Evolutionary conservation across 495 filamentous ascomycete species (phyloP), one percentile per base, ranked within the genome.

Genomic region (Aspergillus mulundensis): DNA sequence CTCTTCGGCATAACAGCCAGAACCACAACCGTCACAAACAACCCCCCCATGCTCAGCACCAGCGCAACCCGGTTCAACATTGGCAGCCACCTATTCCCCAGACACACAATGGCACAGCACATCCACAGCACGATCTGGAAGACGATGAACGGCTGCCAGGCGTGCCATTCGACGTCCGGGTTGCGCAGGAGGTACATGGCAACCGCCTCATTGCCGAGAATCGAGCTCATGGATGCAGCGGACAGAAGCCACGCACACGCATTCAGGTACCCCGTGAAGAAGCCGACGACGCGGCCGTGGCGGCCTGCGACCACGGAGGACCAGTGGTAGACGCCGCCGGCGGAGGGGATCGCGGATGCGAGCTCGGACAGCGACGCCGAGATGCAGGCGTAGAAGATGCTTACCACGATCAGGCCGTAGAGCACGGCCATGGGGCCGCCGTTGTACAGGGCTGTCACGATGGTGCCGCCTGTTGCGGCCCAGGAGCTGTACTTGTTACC

Each of bases 311-410:
- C 87, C 11, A 92, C 79, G 0, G 85, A 84, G 1, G 89, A 88
- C 89, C 88, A 94, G 67, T 93, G 89, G 61, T 93, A 93, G 1
- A 95, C 72, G 32, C 89, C 88, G 7, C 84, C 87, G 1, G 85
- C 81, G 0, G 87, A 90, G 3, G 89, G 89, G 58, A 94, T 87
- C 0, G 87, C 79, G 1, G 88, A 91, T 11, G 89, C 86, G 38
- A 93, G 77, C 72, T 64, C 58, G 2, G 62, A 51, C 0, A 64
- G 49, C 0, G 62, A 64, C 0, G 62, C 62, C 0, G 62, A 56
- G 50, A 64, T 64, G 24, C 56, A 47, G 8, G 55, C 46, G 28
- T 64, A 64, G 36, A 64, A 64, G 23, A 64, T 34, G 19, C 46
- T 47, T 11, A 54, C 58, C 5, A 54, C 40, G 25, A 60, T 56